Base-by-base conservation (phyloP, 2,329 filamentous ascomycete species). In the Nothopassalora personata region DNA sequence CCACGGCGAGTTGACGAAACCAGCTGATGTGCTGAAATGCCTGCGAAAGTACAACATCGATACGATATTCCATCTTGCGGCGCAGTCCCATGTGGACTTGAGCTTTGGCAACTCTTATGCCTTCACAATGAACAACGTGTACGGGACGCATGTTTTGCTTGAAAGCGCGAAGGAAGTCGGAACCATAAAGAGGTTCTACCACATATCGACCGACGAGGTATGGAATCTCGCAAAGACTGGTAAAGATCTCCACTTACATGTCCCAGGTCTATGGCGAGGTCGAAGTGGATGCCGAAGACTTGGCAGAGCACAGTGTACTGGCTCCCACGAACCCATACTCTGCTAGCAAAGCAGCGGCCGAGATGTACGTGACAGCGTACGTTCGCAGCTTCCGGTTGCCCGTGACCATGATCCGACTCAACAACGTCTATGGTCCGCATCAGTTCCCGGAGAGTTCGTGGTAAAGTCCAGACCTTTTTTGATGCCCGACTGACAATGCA, bases 391-490 rank as follows among this genome's bases (percentile, higher is more conserved):
- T 91, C 79, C 88, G 88, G 72, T 79, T 94, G 11, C 89, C 89
- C 1, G 84, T 86, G 54, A 90, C 93, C 64, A 89, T 92, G 66
- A 87, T 92, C 30, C 82, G 89, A 53, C 88, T 88, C 71, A 93
- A 93, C 77, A 93, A 94, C 68, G 88, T 93, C 31, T 94, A 92
- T 68, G 90, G 90, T 0, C 90, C 90, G 23, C 88, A 92, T 70
- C 89, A 67, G 66, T 66, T 63, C 53, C 66, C 64, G 28, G 66
- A 66, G 52, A 67, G 66, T 67, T 54, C 48, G 64, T 62, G 49
- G 51, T 19, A 34, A 28, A 19, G 43, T 49, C 58, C 45, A 46
- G 31, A 5, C 13, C 31, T 46, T n/a, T 43, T 11, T 36, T 18
- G 23, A 3, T 5, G 19, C 28, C 43, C 11, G 19, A 36, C 56